These are phyloP conservation scores for Gymnopilus dilepis DNA, from an alignment of 768 basidiomycete species.

Conservation along the genomic window DNA sequence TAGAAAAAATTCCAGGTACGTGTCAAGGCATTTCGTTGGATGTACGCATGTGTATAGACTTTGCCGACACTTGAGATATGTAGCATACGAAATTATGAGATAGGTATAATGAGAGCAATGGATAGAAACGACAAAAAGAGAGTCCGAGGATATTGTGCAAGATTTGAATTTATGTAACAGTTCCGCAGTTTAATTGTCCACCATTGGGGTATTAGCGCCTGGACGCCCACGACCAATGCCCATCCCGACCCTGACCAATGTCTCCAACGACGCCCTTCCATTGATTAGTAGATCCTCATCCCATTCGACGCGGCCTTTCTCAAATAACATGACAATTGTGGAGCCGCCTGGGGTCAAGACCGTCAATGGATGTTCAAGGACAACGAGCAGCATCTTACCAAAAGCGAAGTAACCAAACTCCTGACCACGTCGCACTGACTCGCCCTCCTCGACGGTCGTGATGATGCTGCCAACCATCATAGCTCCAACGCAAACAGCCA, in stretches of 20 bases:
- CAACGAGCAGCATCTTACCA: slow-evolving; percentile 53
- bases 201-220: not conserved
- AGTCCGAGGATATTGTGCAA: no score
- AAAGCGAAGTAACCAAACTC: slow-evolving; percentile 97
- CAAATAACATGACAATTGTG: slow-evolving; percentile 90
- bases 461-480: slow-evolving; percentile 96
- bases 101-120: no score
- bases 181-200: not conserved
- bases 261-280: slow-evolving; percentile 86
- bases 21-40: no score
- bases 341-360: slow-evolving; percentile 67
- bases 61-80: no score
- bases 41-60: no score
- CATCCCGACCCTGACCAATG: slow-evolving; percentile 87
- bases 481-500: slow-evolving; percentile 90
- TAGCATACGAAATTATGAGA: no score
- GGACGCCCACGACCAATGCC: slow-evolving; percentile 60
- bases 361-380: not conserved
- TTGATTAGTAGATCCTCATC: slow-evolving; percentile 91
- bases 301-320: slow-evolving; percentile 85
- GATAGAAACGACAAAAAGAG: no score
- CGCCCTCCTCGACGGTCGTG: slow-evolving; percentile 86
- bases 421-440: slow-evolving; percentile 79
- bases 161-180: no score
- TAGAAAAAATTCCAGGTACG: no score